These are phyloP conservation scores for Dryas alaskensis DNA, from an alignment of 306 rosid genomes.

Conservation along the genomic window DNA sequence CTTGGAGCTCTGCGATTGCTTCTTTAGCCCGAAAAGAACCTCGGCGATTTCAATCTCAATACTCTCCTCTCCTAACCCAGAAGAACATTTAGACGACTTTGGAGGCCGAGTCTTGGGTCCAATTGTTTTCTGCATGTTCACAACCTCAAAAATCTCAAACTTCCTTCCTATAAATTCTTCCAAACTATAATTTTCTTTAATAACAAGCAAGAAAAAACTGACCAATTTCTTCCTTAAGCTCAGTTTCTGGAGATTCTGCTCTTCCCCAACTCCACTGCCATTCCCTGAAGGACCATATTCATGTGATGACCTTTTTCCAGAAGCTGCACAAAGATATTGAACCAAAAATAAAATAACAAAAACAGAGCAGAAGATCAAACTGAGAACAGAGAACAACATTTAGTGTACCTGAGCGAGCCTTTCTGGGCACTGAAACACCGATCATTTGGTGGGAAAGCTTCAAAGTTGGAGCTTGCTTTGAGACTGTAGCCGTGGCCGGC, in stretches of 20 bases:
- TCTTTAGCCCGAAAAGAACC: slow-evolving; percentile 57
- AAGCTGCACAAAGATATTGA: slow-evolving; percentile 42
- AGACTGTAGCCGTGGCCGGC: slow-evolving; percentile 21
- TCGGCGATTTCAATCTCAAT: slow-evolving; percentile 80
- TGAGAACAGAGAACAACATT: background rate
- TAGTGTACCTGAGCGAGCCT: slow-evolving; percentile 70
- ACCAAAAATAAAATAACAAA: background rate
- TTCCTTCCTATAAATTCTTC: background rate
- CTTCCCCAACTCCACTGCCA: slow-evolving; percentile 36
- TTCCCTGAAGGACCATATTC: slow-evolving; percentile 40
- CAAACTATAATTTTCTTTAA: background rate
- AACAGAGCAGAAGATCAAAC: slow-evolving; percentile 1
- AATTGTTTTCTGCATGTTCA: slow-evolving; percentile 39
- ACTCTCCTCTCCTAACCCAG: slow-evolving; percentile 38
- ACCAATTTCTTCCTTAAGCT: slow-evolving; percentile 49
- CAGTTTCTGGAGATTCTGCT: slow-evolving; percentile 29
- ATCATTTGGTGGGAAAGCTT: slow-evolving; percentile 43
- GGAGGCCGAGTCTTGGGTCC: slow-evolving; percentile 35
- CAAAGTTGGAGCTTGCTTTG: slow-evolving; percentile 26
- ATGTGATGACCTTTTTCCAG: slow-evolving; percentile 47
- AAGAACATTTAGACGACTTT: slow-evolving; percentile 24
- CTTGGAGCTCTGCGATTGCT: slow-evolving; percentile 37
- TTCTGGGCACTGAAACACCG: slow-evolving; percentile 63
- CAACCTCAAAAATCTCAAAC: slow-evolving; percentile 21
- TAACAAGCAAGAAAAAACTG: background rate